Percentiles rank a stretch among this genome's conserved stretches.
phyloP scores from a whole-genome alignment of 768 basidiomycete genomes.

The Fomitopsis pulvina region DNA sequence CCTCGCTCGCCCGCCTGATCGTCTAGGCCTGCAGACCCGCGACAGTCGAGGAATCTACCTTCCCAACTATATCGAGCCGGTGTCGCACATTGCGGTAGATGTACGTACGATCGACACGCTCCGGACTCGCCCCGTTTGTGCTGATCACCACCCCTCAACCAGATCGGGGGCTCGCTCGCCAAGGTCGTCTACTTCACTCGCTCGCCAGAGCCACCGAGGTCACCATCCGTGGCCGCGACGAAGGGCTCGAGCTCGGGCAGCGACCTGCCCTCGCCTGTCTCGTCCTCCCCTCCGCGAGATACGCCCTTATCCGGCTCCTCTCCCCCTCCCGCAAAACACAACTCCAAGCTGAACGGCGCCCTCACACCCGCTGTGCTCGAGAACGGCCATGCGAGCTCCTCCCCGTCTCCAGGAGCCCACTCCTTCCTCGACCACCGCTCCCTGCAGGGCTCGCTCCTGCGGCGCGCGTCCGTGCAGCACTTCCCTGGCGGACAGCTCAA shows the following conservation, averaged over 20 bases:
- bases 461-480: conserved; percentile 65
- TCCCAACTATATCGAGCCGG: conserved; percentile 95
- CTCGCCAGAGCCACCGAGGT: conserved; percentile 77
- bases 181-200: conserved; percentile 99
- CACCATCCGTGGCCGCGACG: conserved; percentile 63
- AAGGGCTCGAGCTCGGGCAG: conserved; percentile 53
- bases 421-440: conserved; percentile 34
- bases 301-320: conserved; percentile 21
- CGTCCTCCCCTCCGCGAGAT: conserved; percentile 25
- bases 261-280: conserved; percentile 30
- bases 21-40: conserved; percentile 58
- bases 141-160: conserved; percentile 9
- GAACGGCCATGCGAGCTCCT: conserved; percentile 14
- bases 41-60: conserved; percentile 97
- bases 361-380: conserved; percentile 71
- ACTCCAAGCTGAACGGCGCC: conserved; percentile 55
- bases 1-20: conserved; percentile 5
- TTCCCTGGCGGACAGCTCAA: conserved; percentile 96
- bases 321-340: conserved; percentile 26
- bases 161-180: conserved; percentile 96
- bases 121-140: conserved; percentile 5
- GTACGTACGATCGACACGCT: conserved; percentile 49
- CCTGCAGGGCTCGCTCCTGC: conserved; percentile 59
- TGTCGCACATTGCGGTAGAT: conserved; percentile 96
- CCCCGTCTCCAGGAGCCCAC: conserved; percentile 30